Percentiles rank a stretch among this genome's conserved stretches.
Evolutionary conservation across 2,329 filamentous ascomycete species (phyloP).

Genomic region (Pseudocercospora musae): DNA sequence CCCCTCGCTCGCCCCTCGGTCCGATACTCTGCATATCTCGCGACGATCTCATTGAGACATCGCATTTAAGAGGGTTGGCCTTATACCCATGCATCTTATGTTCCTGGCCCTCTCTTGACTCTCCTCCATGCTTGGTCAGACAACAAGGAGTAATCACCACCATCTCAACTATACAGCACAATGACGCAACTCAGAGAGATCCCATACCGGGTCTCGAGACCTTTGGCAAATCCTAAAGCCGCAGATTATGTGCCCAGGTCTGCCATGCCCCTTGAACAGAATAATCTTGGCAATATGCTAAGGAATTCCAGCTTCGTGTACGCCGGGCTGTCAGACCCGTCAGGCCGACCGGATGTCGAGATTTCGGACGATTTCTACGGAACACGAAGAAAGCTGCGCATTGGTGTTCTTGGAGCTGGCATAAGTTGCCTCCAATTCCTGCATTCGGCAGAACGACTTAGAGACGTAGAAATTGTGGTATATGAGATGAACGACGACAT

Average conservation of each 20-base stretch:
- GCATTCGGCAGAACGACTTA: constrained; percentile 21
- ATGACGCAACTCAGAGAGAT: not conserved
- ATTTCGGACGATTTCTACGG: constrained; percentile 20
- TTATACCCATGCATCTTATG: not conserved
- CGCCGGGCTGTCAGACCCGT: constrained; percentile 8
- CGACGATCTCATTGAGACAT: not conserved
- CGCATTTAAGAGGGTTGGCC: not conserved
- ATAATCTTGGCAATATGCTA: not conserved
- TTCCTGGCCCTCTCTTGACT: not conserved
- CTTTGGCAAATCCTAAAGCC: constrained; percentile 9
- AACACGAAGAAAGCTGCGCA: constrained; percentile 19
- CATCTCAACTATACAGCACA: not conserved
- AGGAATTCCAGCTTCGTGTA: constrained; percentile 4
- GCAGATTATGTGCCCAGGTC: constrained; percentile 12
- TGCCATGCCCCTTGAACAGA: not conserved
- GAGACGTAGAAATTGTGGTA: constrained; percentile 24
- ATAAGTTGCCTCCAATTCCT: constrained; percentile 25
- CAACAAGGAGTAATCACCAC: no score
- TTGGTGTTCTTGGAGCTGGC: constrained; percentile 24
- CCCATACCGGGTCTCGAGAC: not conserved
- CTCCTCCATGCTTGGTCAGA: not conserved
- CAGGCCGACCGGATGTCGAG: constrained; percentile 13
- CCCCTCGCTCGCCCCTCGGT: not conserved
- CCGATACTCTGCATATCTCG: constrained; percentile 1
- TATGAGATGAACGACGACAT: constrained; percentile 36